A percentile compares a stretch with the other conserved stretches of the same genome.
Evolutionary conservation across 306 rosid genomes (phyloP).

Genomic region (Erythrophleum fordii): DNA sequence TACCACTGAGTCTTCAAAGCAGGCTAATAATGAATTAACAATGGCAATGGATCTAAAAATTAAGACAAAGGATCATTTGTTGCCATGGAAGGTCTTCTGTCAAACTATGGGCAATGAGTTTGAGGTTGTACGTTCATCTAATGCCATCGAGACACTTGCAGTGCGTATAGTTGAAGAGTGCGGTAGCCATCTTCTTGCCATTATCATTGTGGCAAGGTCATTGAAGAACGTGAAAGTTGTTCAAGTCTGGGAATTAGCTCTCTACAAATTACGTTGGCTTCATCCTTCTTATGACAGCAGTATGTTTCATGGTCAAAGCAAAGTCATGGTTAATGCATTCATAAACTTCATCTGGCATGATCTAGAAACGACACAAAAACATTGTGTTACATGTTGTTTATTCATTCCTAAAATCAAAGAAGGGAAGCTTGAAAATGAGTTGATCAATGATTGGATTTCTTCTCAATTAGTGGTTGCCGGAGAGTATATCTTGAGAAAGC

Average conservation of each 20-base stretch:
- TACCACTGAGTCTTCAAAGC: not conserved
- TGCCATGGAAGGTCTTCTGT: constrained; percentile 7
- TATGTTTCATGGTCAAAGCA: not conserved
- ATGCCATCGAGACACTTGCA: not conserved
- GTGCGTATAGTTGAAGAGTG: not conserved
- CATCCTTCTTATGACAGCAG: not conserved
- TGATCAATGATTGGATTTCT: not conserved
- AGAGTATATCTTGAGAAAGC: not conserved
- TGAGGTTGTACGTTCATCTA: not conserved
- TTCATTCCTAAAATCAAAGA: not conserved
- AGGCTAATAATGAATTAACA: not conserved
- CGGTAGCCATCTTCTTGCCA: not conserved
- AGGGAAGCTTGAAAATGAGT: not conserved
- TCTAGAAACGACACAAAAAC: not conserved
- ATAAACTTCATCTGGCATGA: not conserved
- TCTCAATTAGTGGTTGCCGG: not conserved
- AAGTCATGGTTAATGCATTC: not conserved
- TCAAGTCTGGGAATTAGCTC: not conserved
- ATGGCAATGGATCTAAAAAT: not conserved
- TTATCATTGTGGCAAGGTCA: not conserved
- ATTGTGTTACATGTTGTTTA: not conserved
- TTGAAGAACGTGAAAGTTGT: not conserved
- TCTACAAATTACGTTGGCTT: not conserved
- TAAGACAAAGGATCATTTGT: not conserved
- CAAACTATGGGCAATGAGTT: not conserved